Conservation (phyloP, 331 rosid species). For the Acacia concinna region DNA sequence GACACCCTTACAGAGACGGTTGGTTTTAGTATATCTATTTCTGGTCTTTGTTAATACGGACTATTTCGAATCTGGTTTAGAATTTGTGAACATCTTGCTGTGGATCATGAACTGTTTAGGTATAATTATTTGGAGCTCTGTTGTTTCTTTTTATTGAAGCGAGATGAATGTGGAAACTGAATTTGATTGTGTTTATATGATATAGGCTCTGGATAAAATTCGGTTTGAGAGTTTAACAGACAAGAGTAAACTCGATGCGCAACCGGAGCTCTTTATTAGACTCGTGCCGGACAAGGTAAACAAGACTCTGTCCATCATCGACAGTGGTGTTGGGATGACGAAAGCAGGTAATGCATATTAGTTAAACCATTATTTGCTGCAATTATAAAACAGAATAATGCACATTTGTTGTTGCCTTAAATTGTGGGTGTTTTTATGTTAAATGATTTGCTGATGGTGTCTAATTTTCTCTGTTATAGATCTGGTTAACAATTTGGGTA, state of each 20-base stretch:
- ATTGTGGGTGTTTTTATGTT: background rate
- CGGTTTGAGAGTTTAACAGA: slow-evolving; percentile 58
- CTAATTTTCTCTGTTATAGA: slow-evolving; percentile 20
- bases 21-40: background rate
- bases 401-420: background rate
- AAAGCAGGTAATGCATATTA: slow-evolving; percentile 54
- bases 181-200: background rate
- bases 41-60: background rate
- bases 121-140: background rate
- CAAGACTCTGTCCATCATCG: slow-evolving; percentile 54
- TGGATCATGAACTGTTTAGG: background rate
- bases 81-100: background rate
- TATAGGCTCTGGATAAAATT: slow-evolving; percentile 60
- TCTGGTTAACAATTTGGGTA: slow-evolving; percentile 68
- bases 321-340: slow-evolving; percentile 62
- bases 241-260: slow-evolving; percentile 56
- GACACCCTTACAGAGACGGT: background rate
- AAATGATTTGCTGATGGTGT: background rate
- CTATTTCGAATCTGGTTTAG: background rate
- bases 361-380: background rate
- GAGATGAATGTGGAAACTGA: background rate
- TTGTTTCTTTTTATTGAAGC: background rate
- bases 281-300: slow-evolving; percentile 52
- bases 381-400: background rate
- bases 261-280: slow-evolving; percentile 63